phyloP scores from a whole-genome alignment of 345 rosid species.

The Salix exigua region DNA sequence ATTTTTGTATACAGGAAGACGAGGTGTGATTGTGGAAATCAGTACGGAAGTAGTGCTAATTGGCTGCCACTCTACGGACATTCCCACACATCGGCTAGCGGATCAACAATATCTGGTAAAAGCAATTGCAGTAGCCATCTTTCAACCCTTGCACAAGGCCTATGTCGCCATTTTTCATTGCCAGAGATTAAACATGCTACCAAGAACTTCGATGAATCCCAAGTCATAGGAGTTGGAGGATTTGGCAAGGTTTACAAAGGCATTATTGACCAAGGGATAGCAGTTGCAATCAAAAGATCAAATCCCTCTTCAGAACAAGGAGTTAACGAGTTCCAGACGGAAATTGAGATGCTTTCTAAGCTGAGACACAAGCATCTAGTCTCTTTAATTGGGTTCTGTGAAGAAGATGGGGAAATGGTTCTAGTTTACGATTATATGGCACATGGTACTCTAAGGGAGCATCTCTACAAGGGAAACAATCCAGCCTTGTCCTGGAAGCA shows the following conservation, averaged over 20 bases:
- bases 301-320: slow-evolving; percentile 33
- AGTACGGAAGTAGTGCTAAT: neutral
- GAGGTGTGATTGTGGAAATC: slow-evolving; percentile 2
- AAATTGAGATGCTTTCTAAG: slow-evolving; percentile 32
- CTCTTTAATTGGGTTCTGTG: slow-evolving; percentile 25
- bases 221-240: slow-evolving; percentile 32
- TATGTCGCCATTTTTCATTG: slow-evolving; percentile 28
- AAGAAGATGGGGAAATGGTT: slow-evolving; percentile 28
- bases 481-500: slow-evolving; percentile 19
- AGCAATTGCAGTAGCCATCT: slow-evolving; percentile 21
- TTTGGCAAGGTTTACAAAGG: slow-evolving; percentile 35
- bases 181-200: slow-evolving; percentile 26
- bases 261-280: slow-evolving; percentile 23
- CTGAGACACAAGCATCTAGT: slow-evolving; percentile 34
- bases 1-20: slow-evolving; percentile 13
- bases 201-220: slow-evolving; percentile 20
- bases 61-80: slow-evolving; percentile 43
- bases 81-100: slow-evolving; percentile 30
- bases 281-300: slow-evolving; percentile 29
- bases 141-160: slow-evolving; percentile 24
- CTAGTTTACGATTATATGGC: slow-evolving; percentile 29
- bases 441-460: slow-evolving; percentile 28
- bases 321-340: slow-evolving; percentile 28
- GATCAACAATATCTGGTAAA: slow-evolving; percentile 35
- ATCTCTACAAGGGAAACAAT: slow-evolving; percentile 22